Base-by-base conservation (phyloP, 2,329 filamentous ascomycete genomes). In the Aspergillus ibericus region DNA sequence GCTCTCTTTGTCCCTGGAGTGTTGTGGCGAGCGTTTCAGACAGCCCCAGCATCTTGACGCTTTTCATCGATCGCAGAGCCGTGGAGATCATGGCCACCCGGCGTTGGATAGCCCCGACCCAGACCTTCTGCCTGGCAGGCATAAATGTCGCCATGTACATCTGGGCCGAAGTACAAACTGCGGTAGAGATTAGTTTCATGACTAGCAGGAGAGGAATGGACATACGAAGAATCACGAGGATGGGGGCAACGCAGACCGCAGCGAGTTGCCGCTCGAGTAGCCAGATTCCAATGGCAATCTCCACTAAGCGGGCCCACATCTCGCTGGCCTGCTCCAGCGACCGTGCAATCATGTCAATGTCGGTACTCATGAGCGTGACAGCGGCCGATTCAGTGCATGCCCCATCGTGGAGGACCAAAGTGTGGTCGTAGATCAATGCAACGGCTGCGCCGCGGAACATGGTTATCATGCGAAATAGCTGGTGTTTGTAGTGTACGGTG, bases 401-500 rank as follows among this genome's bases (percentile, higher is more conserved):
- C 1, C 20, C 47, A 18, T 42, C 16, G 8, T 18, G 16, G 4
- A 56, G 25, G 6, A 27, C 32, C 35, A 56, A 13, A 2, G 47
- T 56, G 27, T 42, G 22, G 12, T 56, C 48, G 29, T 56, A 56
- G 13, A 56, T 15, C 47, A 56, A 36, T 3, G 47, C 22, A 20
- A 56, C 40, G 7, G 40, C 22, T 13, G 47, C 47, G 13, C 54
- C 54, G 2, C 54, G 47, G 36, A 52, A 60, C 67, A 76, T 75
- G 1, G 72, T 74, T 13, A 74, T 69, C 15, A 68, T 58, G 5
- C 76, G 73, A 57, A 74, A 73, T 1, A 70, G 67, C 18, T 72
- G 62, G 60, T 77, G 74, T 38, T 73, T 64, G 52, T 75, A 75
- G 10, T 65, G 65, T 8, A 67, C 68, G 34, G 67, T 72, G 3